Percentiles rank a stretch among this genome's conserved stretches.
These are phyloP conservation scores for Rhizomucor miehei DNA, from an alignment of 371 early-diverging fungal species.

Conservation along the genomic window DNA sequence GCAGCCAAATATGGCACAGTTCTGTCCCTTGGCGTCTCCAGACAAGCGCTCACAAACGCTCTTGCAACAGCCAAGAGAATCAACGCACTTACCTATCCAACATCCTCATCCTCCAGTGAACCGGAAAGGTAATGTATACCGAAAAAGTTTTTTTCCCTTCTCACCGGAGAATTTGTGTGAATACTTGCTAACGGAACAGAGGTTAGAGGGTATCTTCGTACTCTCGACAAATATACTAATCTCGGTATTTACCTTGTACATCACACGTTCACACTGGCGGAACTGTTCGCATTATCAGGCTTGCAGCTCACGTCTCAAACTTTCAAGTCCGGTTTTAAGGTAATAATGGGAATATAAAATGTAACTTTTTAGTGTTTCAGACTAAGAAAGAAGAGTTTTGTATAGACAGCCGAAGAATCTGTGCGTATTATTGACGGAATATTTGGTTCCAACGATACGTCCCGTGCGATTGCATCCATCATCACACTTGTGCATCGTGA, in stretches of 20 bases:
- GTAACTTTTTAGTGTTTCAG: neutral
- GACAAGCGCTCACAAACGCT: constrained; percentile 55
- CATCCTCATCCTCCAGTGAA: constrained; percentile 8
- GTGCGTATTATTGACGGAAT: constrained; percentile 88
- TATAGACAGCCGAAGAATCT: constrained; percentile 81
- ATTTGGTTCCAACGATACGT: constrained; percentile 90
- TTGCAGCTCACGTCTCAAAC: constrained; percentile 75
- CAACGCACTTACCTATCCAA: constrained; percentile 34
- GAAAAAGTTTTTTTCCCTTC: constrained; percentile 8
- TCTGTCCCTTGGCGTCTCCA: constrained; percentile 54
- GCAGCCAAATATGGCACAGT: constrained; percentile 60
- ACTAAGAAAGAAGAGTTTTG: neutral
- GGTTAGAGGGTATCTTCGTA: constrained; percentile 55
- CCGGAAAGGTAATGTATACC: constrained; percentile 11
- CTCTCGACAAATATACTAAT: constrained; percentile 68
- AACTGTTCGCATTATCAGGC: constrained; percentile 75
- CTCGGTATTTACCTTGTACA: constrained; percentile 70
- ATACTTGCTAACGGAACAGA: constrained; percentile 9
- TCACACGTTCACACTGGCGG: constrained; percentile 73
- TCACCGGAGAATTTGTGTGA: constrained; percentile 6
- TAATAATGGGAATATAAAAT: constrained; percentile 20
- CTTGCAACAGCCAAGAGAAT: constrained; percentile 55
- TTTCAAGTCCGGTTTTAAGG: constrained; percentile 67
- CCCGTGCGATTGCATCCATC: constrained; percentile 81
- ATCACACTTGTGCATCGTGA: constrained; percentile 78